Conservation (phyloP, 148 eudicot species). For the Nepenthes gracilis region DNA sequence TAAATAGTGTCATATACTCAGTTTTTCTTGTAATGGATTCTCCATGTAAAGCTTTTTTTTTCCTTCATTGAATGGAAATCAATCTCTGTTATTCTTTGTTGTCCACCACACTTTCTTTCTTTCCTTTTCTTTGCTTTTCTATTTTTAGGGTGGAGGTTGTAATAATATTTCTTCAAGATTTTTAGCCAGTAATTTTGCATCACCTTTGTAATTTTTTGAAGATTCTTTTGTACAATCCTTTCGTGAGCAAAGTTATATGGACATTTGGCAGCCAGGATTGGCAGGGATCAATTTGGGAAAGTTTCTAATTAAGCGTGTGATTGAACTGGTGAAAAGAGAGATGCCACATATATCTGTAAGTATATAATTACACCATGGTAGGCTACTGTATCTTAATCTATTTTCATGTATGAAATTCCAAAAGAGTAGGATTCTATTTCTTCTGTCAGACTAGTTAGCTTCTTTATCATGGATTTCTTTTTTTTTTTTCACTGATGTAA, state of each 20-base stretch:
- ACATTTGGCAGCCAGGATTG: slow-evolving; percentile 72
- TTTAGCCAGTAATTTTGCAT: too few relatives aligned
- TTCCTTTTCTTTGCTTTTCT: too few relatives aligned
- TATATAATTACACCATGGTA: slow-evolving; percentile 1
- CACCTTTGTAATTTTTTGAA: too few relatives aligned
- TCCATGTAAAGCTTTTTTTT: too few relatives aligned
- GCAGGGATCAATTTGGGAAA: slow-evolving; percentile 92
- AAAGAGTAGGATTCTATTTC: too few relatives aligned
- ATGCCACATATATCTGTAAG: slow-evolving; percentile 90
- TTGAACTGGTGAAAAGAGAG: slow-evolving; percentile 79
- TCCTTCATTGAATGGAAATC: too few relatives aligned
- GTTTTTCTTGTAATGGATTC: background rate
- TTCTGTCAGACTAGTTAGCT: background rate
- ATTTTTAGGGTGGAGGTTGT: too few relatives aligned
- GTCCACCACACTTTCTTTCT: too few relatives aligned
- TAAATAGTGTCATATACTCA: background rate
- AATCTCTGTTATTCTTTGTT: too few relatives aligned
- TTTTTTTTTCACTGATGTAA: background rate
- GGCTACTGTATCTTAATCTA: background rate
- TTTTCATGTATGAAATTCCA: too few relatives aligned
- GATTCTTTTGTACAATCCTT: background rate
- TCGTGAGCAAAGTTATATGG: slow-evolving; percentile 4
- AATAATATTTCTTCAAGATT: too few relatives aligned
- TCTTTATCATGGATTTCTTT: background rate
- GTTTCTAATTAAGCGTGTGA: slow-evolving; percentile 92